Evolutionary conservation across 257 asterid genomes (phyloP).

Genomic region (Cynanchum wilfordii): DNA sequence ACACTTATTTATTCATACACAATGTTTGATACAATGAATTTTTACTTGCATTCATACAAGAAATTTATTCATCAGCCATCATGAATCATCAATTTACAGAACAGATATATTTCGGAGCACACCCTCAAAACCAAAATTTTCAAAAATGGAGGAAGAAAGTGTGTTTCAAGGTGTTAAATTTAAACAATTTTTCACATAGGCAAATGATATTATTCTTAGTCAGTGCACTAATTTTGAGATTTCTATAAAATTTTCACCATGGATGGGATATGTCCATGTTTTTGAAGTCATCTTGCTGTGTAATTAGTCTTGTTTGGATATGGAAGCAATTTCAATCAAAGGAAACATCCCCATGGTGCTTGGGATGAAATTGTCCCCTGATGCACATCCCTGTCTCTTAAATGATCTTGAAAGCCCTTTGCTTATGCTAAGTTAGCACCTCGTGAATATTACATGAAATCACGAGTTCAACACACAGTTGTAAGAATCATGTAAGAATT

Average conservation of each 20-base stretch:
- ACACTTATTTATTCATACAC: too few species aligned
- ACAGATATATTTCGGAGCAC: too few species aligned
- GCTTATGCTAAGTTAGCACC: too few species aligned
- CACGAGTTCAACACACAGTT: too few species aligned
- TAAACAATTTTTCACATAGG: not conserved
- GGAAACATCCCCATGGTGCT: conserved; percentile 4
- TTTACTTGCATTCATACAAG: too few species aligned
- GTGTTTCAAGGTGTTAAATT: not conserved
- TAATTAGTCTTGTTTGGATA: not conserved
- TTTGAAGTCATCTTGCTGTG: conserved; percentile 4
- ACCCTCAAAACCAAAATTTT: too few species aligned
- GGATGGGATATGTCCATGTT: conserved; percentile 10
- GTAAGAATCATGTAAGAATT: too few species aligned
- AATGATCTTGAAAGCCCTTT: not conserved
- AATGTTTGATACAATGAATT: too few species aligned
- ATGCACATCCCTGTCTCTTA: not conserved
- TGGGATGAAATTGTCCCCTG: conserved; percentile 19
- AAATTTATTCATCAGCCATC: too few species aligned
- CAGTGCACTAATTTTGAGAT: not conserved
- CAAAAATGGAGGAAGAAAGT: not conserved
- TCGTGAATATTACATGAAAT: too few species aligned
- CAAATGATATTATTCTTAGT: too few species aligned
- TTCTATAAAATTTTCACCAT: not conserved
- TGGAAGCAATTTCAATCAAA: not conserved
- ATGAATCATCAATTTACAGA: too few species aligned